Conservation (phyloP, 2,329 filamentous ascomycete species). For the Epichloe uncinata region DNA sequence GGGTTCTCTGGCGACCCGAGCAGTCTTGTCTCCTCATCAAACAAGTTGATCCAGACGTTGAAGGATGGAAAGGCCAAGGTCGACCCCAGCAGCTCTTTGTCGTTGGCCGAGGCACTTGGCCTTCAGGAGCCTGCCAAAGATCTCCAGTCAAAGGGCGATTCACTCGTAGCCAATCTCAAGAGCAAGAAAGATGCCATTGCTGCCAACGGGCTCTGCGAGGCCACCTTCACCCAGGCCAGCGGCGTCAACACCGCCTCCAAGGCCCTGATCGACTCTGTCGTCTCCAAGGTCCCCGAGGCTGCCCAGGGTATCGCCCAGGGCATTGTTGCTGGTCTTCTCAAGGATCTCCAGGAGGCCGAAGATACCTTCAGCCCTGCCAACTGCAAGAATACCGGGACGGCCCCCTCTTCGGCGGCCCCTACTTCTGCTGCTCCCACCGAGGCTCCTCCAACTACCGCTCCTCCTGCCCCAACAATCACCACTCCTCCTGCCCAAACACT, state of each 20-base stretch:
- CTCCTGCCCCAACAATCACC: not conserved
- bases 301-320: conserved; percentile 1
- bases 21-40: not conserved
- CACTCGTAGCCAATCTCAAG: not conserved
- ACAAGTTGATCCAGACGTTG: not conserved
- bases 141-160: not conserved
- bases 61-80: not conserved
- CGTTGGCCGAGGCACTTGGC: not conserved
- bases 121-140: not conserved
- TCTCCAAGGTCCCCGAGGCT: not conserved
- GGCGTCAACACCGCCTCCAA: not conserved
- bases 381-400: not conserved
- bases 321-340: not conserved
- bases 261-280: not conserved
- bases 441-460: not conserved
- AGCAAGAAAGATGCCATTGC: not conserved
- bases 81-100: not conserved
- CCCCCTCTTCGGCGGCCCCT: not conserved
- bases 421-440: not conserved
- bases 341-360: not conserved
- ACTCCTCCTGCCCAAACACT: not conserved
- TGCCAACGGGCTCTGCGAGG: not conserved
- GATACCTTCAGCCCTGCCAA: not conserved
- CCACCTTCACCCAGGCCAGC: not conserved
- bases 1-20: not conserved